phyloP scores from a whole-genome alignment of 148 eudicot genomes.

The Rhododendron ovatum region DNA sequence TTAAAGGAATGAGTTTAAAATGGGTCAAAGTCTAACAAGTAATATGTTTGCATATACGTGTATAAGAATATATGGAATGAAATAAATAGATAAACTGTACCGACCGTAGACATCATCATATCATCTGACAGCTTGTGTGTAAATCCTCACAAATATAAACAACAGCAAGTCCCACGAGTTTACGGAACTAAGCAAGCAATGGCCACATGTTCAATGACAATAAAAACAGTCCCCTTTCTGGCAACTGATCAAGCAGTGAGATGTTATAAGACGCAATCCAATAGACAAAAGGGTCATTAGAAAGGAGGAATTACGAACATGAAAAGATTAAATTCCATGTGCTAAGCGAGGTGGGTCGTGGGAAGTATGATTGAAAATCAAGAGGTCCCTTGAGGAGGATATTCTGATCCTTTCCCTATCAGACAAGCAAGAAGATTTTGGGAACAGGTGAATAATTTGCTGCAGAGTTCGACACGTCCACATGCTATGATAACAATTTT shows the following conservation, averaged over 20 bases:
- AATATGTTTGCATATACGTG: neutral
- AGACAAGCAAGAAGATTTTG: neutral
- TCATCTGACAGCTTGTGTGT: neutral
- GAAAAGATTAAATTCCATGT: neutral
- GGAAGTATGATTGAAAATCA: neutral
- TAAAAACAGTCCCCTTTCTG: neutral
- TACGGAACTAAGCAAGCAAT: neutral
- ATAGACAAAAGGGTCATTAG: neutral
- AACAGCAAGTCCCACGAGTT: neutral
- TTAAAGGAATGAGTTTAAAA: neutral
- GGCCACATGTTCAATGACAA: neutral
- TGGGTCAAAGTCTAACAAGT: neutral
- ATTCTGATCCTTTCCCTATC: neutral
- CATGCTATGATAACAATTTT: neutral
- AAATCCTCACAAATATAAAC: neutral
- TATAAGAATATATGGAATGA: neutral
- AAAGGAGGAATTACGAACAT: neutral
- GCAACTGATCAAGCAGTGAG: neutral
- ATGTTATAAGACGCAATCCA: neutral
- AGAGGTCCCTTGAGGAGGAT: neutral
- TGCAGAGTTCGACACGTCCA: conserved; percentile 11
- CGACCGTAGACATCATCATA: neutral
- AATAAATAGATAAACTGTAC: neutral
- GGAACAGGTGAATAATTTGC: neutral
- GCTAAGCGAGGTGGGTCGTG: neutral